A percentile compares a stretch with the other conserved stretches of the same genome.
phyloP scores from a whole-genome alignment of 352 stramenopile species.

The Peronospora farinosa region DNA sequence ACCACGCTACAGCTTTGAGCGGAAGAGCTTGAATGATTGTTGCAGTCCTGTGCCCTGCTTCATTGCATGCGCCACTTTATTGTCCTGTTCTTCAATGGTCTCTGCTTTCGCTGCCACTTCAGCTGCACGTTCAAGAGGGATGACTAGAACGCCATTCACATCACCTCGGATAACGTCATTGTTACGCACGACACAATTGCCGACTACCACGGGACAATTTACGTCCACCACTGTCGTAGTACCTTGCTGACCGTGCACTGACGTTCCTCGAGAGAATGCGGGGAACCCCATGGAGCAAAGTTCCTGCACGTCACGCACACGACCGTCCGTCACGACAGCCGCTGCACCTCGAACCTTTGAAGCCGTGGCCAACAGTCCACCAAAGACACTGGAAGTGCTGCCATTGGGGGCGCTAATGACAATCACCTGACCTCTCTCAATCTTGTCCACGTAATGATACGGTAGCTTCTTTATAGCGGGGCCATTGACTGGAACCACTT shows the following conservation, averaged over 20 bases:
- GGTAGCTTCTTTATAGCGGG: constrained; percentile 17
- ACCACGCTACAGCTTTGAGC: constrained; percentile 29
- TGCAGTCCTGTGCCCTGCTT: constrained; percentile 65
- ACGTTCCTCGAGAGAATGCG: constrained; percentile 62
- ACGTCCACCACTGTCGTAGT: constrained; percentile 59
- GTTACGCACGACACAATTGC: constrained; percentile 65
- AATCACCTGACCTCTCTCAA: constrained; percentile 68
- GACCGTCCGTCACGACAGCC: constrained; percentile 65
- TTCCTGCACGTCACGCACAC: constrained; percentile 71
- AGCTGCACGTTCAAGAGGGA: constrained; percentile 56
- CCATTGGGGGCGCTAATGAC: constrained; percentile 62
- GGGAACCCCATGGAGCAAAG: constrained; percentile 62
- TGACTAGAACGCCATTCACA: constrained; percentile 74
- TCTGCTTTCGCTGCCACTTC: constrained; percentile 68
- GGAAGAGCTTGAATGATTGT: constrained; percentile 71
- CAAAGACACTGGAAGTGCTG: constrained; percentile 57
- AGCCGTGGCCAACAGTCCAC: constrained; percentile 60
- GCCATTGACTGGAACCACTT: constrained; percentile 62
- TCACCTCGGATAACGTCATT: constrained; percentile 73
- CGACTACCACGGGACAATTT: constrained; percentile 57
- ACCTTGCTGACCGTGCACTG: constrained; percentile 64
- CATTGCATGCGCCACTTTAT: constrained; percentile 65
- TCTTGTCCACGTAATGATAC: constrained; percentile 77
- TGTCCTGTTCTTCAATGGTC: constrained; percentile 76
- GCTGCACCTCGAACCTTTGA: constrained; percentile 61